phyloP scores from a whole-genome alignment of 2,329 filamentous ascomycete genomes.

The Rugonectria rugulosa region DNA sequence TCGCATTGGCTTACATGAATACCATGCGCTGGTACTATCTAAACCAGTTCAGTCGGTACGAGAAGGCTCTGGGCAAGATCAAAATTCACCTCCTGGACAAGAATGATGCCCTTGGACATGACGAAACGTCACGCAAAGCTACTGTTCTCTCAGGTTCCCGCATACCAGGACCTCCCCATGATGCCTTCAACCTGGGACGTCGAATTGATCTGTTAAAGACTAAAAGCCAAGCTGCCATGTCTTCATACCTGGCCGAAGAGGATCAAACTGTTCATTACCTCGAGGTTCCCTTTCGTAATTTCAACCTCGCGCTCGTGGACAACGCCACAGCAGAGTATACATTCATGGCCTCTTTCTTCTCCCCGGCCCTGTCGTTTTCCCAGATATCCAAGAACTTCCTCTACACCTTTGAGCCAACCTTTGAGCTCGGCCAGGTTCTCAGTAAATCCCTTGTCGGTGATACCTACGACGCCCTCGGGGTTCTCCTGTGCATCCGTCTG shows the following conservation, averaged over 20 bases:
- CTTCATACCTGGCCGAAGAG: slow-evolving; percentile 91
- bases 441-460: slow-evolving; percentile 79
- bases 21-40: slow-evolving; percentile 99
- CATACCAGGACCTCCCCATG: slow-evolving; percentile 69
- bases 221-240: slow-evolving; percentile 76
- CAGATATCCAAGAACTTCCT: slow-evolving; percentile 83
- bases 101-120: slow-evolving; percentile 82
- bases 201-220: slow-evolving; percentile 83
- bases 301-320: slow-evolving; percentile 92
- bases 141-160: slow-evolving; percentile 60
- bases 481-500: slow-evolving; percentile 89
- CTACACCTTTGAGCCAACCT: slow-evolving; percentile 89
- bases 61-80: slow-evolving; percentile 82
- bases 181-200: slow-evolving; percentile 88
- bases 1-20: slow-evolving; percentile 92
- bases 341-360: slow-evolving; percentile 90
- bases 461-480: slow-evolving; percentile 83
- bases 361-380: slow-evolving; percentile 76
- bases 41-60: slow-evolving; percentile 89
- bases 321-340: slow-evolving; percentile 96
- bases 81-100: slow-evolving; percentile 85
- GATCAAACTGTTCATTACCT: slow-evolving; percentile 86
- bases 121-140: slow-evolving; percentile 73
- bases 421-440: slow-evolving; percentile 79
- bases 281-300: slow-evolving; percentile 90